Base-by-base conservation (phyloP, 768 basidiomycete species). In the Baorangia bicolor region DNA sequence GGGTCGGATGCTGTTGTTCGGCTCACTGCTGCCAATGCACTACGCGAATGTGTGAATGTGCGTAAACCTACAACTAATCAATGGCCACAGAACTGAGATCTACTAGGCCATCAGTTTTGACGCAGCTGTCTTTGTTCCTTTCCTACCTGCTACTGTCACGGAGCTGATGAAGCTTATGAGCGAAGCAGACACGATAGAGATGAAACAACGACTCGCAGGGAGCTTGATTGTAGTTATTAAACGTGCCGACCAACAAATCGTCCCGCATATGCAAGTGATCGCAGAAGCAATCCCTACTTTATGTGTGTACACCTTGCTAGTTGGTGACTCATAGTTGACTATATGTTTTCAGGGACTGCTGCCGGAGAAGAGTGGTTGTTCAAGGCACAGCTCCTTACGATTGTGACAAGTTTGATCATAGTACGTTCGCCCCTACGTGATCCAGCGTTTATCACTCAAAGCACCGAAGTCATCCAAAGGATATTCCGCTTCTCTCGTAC, bases 31-130 rank as follows among this genome's bases (percentile, higher is more conserved):
- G 88, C 91, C 0, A 77, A 83, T 23, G 87, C 93, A 13, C 67
- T 98, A 28, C 80, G 84, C 37, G 88, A 94, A 67, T 92, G 92
- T 64, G 81, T 94, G 23, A 89, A 96, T 68, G 94, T 95, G 73
- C 60, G 91, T 74, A 30, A 40, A 52, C 44, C n/a, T 37, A 23
- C 25, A 27, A 37, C n/a, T 55, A 20, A 21, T 20, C 37, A 30
- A 35, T 39, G 40, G 45, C 16, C 41, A 20, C 59, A 33, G 40
- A 43, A 56, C 49, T 55, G 55, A 61, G 53, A 38, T 25, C 25
- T 35, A 41, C 25, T 48, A 93, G 92, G 83, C 83, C 16, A 53
- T 86, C 58, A 76, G 77, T 33, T 92, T 94, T 63, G 77, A 89
- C 40, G 67, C 79, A 14, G 69, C 81, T 28, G 64, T 75, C 14